Percentiles rank a stretch among this genome's conserved stretches.
These are phyloP conservation scores for Solanum sparsipilum DNA, from an alignment of 257 asterid genomes.

Conservation along the genomic window DNA sequence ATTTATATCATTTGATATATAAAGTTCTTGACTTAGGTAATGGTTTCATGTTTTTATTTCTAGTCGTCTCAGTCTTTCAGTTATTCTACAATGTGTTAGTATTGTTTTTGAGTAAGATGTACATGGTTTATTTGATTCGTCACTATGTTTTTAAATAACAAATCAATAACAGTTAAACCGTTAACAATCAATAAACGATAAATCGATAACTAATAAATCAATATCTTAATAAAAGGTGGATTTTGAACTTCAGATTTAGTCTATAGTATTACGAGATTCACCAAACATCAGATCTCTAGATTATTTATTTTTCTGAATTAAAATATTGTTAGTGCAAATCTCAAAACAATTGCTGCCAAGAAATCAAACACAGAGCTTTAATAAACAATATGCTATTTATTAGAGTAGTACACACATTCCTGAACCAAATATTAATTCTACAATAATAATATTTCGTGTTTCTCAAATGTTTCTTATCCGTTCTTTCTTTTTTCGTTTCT, in stretches of 20 bases:
- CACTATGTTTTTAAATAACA: not conserved
- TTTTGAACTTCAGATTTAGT: not conserved
- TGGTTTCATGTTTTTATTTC: no score
- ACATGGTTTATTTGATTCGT: not conserved
- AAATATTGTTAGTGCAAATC: constrained; percentile 2
- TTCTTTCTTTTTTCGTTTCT: not conserved
- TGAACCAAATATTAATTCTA: not conserved
- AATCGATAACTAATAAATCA: no score
- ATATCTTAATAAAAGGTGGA: not conserved
- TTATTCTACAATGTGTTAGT: no score
- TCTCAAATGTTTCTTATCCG: not conserved
- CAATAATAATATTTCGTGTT: not conserved
- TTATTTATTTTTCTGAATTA: not conserved
- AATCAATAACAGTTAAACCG: no score
- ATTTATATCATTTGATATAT: no score
- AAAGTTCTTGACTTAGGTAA: no score
- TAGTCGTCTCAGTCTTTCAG: not conserved
- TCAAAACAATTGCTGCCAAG: constrained; percentile 10
- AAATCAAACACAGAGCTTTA: constrained; percentile 16
- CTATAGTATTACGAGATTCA: not conserved
- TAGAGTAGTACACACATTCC: not conserved
- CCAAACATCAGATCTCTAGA: not conserved
- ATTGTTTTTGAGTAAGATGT: no score
- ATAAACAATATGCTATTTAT: not conserved
- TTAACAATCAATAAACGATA: no score